Evolutionary conservation across 176 grass and related monocot species (phyloP), one percentile per base, ranked within the genome.

Genomic region (Cocos nucifera): DNA sequence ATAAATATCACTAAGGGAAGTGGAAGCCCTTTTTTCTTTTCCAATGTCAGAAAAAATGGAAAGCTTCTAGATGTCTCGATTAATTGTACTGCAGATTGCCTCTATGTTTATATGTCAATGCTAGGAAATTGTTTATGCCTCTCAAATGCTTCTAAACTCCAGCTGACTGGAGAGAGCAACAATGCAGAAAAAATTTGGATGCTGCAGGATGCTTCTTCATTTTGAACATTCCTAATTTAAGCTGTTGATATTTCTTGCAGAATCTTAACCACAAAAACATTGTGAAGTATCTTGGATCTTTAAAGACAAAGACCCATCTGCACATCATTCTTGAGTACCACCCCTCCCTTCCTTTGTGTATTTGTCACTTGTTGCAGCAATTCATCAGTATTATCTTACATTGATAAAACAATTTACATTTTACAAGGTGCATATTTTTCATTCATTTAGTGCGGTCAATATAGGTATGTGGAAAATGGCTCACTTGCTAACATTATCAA

Each of bases 241-340:
- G 19, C 20, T 17, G 24, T 55, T 35, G 20, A 55, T 55, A 19
- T 67, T 54, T 29, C 10, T 67, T 64, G 57, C 84, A 98, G 93
- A 98, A 92, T 80, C 84, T 98, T 59, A 98, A 98, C 79, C 93
- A 98, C 76, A 98, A 98, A 80, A 98, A 98, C 54, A 98, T 98
- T 63, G 93, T 98, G 61, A 98, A 88, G 66, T 98, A 98, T 70
- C 81, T 92, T 27, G 93, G 87, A 54, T 98, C 93, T 62, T 62
- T 92, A 70, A 98, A 83, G 87, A 98, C 87, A 71, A 98, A 59
- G 79, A 85, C 84, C 54, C 87, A 98, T 32, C 84, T 98, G 57
- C 93, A 98, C 73, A 98, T 98, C 58, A 98, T 98, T 89, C 82
- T 98, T 27, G 93, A 98, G 93, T 98, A 76, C 64, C 35, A 53